phyloP scores from a whole-genome alignment of 176 grass and related monocot genomes.

The Triticum aestivum region DNA sequence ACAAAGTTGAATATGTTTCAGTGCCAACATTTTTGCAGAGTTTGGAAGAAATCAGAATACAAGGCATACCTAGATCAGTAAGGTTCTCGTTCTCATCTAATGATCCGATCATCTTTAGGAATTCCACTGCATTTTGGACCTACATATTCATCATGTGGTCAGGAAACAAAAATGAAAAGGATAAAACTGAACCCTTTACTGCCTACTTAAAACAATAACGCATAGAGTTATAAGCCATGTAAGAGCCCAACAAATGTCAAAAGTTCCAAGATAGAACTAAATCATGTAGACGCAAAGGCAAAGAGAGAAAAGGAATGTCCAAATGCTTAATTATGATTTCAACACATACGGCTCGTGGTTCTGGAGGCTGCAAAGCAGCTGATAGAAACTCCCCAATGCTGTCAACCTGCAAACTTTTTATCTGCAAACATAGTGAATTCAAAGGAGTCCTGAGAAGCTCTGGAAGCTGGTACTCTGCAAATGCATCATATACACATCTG shows the following conservation, averaged over 20 bases:
- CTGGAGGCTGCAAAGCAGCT: slow-evolving; percentile 86
- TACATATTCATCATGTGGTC: slow-evolving; percentile 39
- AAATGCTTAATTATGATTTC: slow-evolving; percentile 18
- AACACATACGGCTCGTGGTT: slow-evolving; percentile 71
- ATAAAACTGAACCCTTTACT: slow-evolving; percentile 4
- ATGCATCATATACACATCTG: slow-evolving; percentile 95
- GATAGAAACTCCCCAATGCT: slow-evolving; percentile 88
- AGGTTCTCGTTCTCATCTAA: slow-evolving; percentile 83
- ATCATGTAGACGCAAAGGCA: neutral
- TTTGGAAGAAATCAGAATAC: slow-evolving; percentile 10
- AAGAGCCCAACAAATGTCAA: slow-evolving; percentile 1
- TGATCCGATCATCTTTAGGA: slow-evolving; percentile 93
- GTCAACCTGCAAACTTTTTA: slow-evolving; percentile 91
- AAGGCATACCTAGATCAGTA: slow-evolving; percentile 77
- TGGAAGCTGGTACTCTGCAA: slow-evolving; percentile 86
- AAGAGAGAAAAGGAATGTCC: neutral
- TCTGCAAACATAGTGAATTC: slow-evolving; percentile 96
- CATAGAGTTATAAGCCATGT: neutral
- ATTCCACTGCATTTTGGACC: slow-evolving; percentile 96
- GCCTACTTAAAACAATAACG: neutral
- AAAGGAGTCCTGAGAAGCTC: slow-evolving; percentile 95
- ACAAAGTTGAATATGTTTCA: slow-evolving; percentile 41
- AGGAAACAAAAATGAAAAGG: slow-evolving; percentile 8
- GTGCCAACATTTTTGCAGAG: slow-evolving; percentile 4
- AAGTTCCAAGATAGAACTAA: neutral